Evolutionary conservation across 2,329 filamentous ascomycete genomes (phyloP).

Genomic region (Epichloe bromicola): DNA sequence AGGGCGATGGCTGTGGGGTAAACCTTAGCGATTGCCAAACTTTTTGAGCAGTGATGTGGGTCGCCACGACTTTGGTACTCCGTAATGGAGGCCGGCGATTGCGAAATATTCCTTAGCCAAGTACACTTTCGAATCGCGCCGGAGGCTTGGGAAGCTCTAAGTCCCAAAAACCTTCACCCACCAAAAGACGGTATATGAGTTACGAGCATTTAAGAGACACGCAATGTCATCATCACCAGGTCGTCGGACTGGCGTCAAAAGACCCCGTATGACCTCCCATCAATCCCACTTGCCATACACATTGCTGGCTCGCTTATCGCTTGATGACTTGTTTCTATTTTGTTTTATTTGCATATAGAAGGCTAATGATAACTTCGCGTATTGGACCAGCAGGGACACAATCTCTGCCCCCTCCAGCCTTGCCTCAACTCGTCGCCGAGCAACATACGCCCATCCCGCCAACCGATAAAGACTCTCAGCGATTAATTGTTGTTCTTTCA

Average conservation of each 20-base stretch:
- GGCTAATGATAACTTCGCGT: background rate
- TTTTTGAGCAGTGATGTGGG: background rate
- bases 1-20: background rate
- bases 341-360: background rate
- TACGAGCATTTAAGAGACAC: background rate
- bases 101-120: background rate
- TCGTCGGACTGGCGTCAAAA: slow-evolving; percentile 27
- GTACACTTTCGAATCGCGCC: background rate
- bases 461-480: slow-evolving; percentile 79
- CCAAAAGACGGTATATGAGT: too few species aligned
- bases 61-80: background rate
- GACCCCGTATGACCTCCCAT: slow-evolving; percentile 25
- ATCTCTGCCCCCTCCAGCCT: slow-evolving; percentile 84
- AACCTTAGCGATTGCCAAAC: background rate
- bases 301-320: background rate
- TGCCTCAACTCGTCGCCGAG: slow-evolving; percentile 87
- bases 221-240: slow-evolving; percentile 29
- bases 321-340: background rate
- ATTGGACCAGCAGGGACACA: slow-evolving; percentile 55
- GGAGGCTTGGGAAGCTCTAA: background rate
- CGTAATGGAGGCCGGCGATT: background rate
- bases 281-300: too few species aligned
- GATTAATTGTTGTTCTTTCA: slow-evolving; percentile 89
- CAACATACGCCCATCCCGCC: slow-evolving; percentile 75
- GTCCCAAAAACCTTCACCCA: too few species aligned